These are phyloP conservation scores for Adansonia gregorii DNA, from an alignment of 441 rosid species.

Conservation along the genomic window DNA sequence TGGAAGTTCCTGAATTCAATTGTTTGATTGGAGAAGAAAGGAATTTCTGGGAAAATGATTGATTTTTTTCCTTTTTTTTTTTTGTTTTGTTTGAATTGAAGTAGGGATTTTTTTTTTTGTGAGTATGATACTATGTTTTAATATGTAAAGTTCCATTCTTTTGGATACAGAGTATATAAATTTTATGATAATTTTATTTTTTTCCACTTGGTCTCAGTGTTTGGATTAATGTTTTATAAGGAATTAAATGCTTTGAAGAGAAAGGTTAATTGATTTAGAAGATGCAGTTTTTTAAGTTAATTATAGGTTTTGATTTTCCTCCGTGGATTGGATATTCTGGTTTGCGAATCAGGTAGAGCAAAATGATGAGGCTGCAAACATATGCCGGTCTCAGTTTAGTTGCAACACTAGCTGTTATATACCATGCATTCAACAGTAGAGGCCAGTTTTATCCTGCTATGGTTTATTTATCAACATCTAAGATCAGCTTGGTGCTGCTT, in stretches of 20 bases:
- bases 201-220: background rate
- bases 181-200: background rate
- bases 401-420: constrained; percentile 62
- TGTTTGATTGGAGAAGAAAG: background rate
- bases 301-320: constrained; percentile 5
- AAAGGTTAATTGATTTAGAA: background rate
- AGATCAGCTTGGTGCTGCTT: constrained; percentile 80
- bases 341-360: constrained; percentile 30
- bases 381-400: constrained; percentile 71
- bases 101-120: background rate
- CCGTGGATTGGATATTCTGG: constrained; percentile 1
- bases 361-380: constrained; percentile 80
- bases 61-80: background rate
- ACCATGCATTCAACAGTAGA: constrained; percentile 91
- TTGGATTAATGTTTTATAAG: background rate
- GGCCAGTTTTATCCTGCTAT: constrained; percentile 93
- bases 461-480: constrained; percentile 86
- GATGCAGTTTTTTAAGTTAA: background rate
- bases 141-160: background rate
- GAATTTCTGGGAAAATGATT: background rate
- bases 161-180: background rate
- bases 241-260: background rate
- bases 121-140: constrained; percentile 1
- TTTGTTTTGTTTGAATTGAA: background rate
- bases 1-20: background rate